Conservation (phyloP, 495 filamentous ascomycete species). For the Neurospora sp. region DNA sequence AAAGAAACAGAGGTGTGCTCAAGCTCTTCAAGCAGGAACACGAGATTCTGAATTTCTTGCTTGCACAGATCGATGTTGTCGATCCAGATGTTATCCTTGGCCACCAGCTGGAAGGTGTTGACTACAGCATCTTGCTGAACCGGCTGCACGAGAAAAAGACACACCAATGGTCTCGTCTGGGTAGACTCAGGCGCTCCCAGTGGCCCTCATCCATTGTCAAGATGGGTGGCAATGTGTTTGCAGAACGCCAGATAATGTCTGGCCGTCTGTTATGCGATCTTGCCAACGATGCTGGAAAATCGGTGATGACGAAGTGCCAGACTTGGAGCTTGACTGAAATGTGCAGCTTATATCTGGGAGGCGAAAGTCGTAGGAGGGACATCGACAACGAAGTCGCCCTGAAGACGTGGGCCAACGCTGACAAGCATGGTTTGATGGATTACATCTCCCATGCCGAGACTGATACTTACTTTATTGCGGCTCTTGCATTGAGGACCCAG, state of each 20-base stretch:
- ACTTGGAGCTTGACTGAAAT: conserved; percentile 97
- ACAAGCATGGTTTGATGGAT: conserved; percentile 76
- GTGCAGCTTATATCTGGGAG: conserved; percentile 75
- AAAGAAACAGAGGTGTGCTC: conserved; percentile 56
- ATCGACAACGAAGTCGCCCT: conserved; percentile 79
- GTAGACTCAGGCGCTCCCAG: conserved; percentile 66
- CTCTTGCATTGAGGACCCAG: conserved; percentile 76
- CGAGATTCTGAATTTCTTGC: conserved; percentile 73
- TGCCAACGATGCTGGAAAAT: conserved; percentile 95
- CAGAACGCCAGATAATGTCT: conserved; percentile 79
- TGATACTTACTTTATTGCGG: conserved; percentile 92
- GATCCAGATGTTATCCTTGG: conserved; percentile 93
- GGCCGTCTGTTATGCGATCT: conserved; percentile 90
- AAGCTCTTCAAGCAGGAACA: conserved; percentile 73
- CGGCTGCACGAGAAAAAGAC: conserved; percentile 84
- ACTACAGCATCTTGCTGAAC: conserved; percentile 82
- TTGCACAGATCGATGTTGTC: conserved; percentile 74
- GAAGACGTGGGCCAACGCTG: conserved; percentile 73
- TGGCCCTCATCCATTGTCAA: conserved; percentile 89
- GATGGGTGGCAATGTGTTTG: conserved; percentile 78
- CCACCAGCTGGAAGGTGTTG: conserved; percentile 94
- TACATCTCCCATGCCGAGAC: conserved; percentile 86
- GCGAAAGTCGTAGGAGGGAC: conserved; percentile 60
- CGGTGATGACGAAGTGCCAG: conserved; percentile 92
- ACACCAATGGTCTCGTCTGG: conserved; percentile 85